A percentile compares a stretch with the other conserved stretches of the same genome.
Evolutionary conservation across 768 basidiomycete genomes (phyloP).

Genomic region (Lactarius psammicola): DNA sequence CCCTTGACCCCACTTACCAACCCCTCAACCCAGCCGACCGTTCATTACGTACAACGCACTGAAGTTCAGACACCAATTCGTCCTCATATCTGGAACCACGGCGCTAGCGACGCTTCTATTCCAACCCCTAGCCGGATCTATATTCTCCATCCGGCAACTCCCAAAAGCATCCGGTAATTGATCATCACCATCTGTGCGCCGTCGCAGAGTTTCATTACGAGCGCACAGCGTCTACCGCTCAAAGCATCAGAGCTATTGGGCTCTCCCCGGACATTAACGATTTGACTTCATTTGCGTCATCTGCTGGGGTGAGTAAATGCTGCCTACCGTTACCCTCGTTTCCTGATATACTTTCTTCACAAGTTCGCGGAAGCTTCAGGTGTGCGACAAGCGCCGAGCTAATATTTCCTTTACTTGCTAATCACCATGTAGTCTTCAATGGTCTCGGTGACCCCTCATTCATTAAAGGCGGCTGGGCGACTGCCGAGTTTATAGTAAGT

Average conservation of each 20-base stretch:
- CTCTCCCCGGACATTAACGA: conserved; percentile 17
- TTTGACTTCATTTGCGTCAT: conserved; percentile 19
- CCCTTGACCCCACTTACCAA: neutral
- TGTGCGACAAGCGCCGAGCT: conserved; percentile 1
- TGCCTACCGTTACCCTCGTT: conserved; percentile 35
- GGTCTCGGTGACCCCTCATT: conserved; percentile 60
- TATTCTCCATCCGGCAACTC: conserved; percentile 35
- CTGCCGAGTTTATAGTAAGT: conserved; percentile 50
- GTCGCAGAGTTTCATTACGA: neutral
- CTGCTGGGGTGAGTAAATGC: conserved; percentile 33
- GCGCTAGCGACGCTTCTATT: conserved; percentile 47
- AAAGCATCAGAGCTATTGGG: conserved; percentile 22
- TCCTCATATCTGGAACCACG: conserved; percentile 52
- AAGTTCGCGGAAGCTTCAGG: conserved; percentile 28
- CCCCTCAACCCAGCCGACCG: conserved; percentile 7
- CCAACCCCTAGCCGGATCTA: conserved; percentile 54
- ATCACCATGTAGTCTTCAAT: conserved; percentile 43
- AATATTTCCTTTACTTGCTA: conserved; percentile 32
- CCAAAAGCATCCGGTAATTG: conserved; percentile 37
- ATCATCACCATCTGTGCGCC: neutral
- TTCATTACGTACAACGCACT: conserved; percentile 38
- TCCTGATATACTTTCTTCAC: neutral
- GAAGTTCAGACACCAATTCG: conserved; percentile 52
- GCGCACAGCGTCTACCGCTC: conserved; percentile 15
- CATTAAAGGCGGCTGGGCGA: conserved; percentile 50